Evolutionary conservation across 2,329 filamentous ascomycete genomes (phyloP), one percentile per base, ranked within the genome.

Genomic region (Microsporum canis): DNA sequence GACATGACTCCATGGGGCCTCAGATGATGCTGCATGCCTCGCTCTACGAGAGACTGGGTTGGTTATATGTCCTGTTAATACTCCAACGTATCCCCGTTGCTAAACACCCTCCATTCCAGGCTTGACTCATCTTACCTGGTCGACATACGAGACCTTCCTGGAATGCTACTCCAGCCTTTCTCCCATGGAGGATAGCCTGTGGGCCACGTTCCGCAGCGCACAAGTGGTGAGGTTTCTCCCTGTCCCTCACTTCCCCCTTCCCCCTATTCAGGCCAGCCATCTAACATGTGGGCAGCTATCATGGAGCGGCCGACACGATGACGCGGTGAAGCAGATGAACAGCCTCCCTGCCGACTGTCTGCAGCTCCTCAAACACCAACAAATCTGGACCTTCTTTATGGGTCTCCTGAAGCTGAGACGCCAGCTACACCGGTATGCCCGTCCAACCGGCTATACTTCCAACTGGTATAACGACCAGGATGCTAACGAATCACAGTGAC

Each of bases 111-210:
- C 12, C 6, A 3, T 34, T 53, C 5, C 29, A 80, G 80, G 84
- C 3, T 74, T 83, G 43, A 76, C 76, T 6, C 79, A 84, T 66
- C 73, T 85, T 34, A 71, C 78, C 7, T 76, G 74, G 71, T 84
- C 66, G 80, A 88, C 45, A 73, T 79, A 85, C 68, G 87, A 95
- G 64, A 79, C 89, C 0, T 91, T 95, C 62, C 78, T 91, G 14
- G 81, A 85, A 59, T 91, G 88, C 65, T 87, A 96, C 69, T 77
- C 80, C 3, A 75, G 77, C n/a, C 77, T 78, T 56, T 80, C 81
- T 39, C 80, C 85, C 0, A 83, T 91, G 49, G 90, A 95, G 64
- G 92, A 97, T 66, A 81, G 85, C 57, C 79, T 96, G 36, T 89
- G 87, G 66, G 82, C 89, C 38, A 85, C 80, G 0, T 89, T 88